These are phyloP conservation scores for Aspergillus neoniger DNA, from an alignment of 2,329 filamentous ascomycete species.

Conservation along the genomic window DNA sequence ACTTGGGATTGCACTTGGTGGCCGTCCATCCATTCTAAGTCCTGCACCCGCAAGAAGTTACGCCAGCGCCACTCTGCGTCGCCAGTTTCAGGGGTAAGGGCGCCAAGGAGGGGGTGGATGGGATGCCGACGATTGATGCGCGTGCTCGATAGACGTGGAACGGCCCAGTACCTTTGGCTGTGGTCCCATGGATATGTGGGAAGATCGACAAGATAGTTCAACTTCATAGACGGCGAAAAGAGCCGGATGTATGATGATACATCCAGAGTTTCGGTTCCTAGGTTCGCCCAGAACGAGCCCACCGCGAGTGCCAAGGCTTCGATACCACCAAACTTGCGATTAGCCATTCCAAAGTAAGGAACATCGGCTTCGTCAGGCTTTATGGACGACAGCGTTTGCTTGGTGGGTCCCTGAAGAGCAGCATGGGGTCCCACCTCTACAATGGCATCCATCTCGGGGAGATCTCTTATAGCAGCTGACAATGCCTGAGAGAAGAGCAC, in stretches of 20 bases:
- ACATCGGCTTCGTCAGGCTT: constrained; percentile 4
- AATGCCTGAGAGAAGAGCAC: constrained; percentile 22
- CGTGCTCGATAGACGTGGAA: not conserved
- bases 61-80: constrained; percentile 40
- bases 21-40: constrained; percentile 49
- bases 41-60: constrained; percentile 43
- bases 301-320: constrained; percentile 1
- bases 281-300: constrained; percentile 11
- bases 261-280: not conserved
- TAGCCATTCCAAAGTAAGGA: constrained; percentile 9
- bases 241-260: not conserved
- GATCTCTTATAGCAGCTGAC: constrained; percentile 15
- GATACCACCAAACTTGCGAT: constrained; percentile 1
- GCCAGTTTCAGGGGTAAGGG: constrained; percentile 2
- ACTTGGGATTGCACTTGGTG: constrained; percentile 37
- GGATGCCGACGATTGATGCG: not conserved
- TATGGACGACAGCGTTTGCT: constrained; percentile 12
- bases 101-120: constrained; percentile 9
- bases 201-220: constrained; percentile 10
- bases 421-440: constrained; percentile 38
- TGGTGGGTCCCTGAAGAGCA: constrained; percentile 32
- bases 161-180: constrained; percentile 9
- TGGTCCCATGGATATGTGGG: constrained; percentile 20
- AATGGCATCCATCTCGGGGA: constrained; percentile 18
- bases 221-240: not conserved